These are phyloP conservation scores for Dothistroma septosporum DNA, from an alignment of 2,329 filamentous ascomycete species.

Conservation along the genomic window DNA sequence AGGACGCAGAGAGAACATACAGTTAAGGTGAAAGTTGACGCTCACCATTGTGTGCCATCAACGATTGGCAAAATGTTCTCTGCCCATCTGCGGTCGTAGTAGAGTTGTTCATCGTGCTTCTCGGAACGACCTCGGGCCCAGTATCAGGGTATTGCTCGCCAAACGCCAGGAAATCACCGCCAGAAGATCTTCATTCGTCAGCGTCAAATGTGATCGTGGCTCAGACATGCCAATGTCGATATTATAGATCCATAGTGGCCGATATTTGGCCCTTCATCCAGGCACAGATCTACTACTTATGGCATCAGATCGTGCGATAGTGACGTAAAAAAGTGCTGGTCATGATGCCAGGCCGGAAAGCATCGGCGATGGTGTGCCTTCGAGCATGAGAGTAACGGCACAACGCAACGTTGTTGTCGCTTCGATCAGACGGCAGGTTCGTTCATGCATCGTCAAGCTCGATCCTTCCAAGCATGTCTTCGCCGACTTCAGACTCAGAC, in stretches of 20 bases:
- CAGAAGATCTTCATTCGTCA: neutral
- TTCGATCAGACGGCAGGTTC: neutral
- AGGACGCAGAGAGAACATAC: too few species aligned
- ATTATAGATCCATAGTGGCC: neutral
- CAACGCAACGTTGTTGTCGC: neutral
- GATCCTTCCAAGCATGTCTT: slow-evolving; percentile 42
- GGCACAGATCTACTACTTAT: neutral
- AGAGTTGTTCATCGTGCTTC: neutral
- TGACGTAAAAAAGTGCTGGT: neutral
- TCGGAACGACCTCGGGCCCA: neutral
- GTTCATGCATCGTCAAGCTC: slow-evolving; percentile 23
- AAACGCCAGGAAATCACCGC: neutral
- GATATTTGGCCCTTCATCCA: neutral
- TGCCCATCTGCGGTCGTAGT: too few species aligned
- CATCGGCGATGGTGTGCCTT: too few species aligned
- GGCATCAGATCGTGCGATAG: neutral
- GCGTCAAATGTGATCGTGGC: neutral
- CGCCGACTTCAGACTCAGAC: slow-evolving; percentile 33
- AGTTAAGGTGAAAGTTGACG: too few species aligned
- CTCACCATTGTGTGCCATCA: too few species aligned
- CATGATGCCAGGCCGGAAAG: neutral
- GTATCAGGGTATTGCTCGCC: neutral
- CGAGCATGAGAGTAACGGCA: too few species aligned
- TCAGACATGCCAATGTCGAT: neutral
- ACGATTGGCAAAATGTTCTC: too few species aligned